A percentile compares a stretch with the other conserved stretches of the same genome.
These are phyloP conservation scores for Colletotrichum paranaense DNA, from an alignment of 2,329 filamentous ascomycete species.

Conservation along the genomic window DNA sequence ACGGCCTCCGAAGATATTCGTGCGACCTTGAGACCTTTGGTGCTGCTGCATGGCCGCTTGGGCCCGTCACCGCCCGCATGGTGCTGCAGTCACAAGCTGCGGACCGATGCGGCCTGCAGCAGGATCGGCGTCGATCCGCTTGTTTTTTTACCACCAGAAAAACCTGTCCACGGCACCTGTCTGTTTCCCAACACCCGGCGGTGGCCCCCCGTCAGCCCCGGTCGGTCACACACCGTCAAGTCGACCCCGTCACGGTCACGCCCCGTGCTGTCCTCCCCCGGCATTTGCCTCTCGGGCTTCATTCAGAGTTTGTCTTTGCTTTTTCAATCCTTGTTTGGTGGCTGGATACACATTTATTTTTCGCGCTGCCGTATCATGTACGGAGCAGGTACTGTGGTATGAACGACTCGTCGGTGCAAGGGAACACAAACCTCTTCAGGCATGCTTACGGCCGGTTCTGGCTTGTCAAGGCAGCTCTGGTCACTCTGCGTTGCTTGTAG, in stretches of 20 bases:
- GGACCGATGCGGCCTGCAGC: slow-evolving; percentile 37
- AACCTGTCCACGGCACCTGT: slow-evolving; percentile 28
- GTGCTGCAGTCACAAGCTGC: slow-evolving; percentile 35
- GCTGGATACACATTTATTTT: neutral
- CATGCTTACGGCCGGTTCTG: neutral
- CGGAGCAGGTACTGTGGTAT: neutral
- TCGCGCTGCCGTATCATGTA: neutral
- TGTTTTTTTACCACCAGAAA: slow-evolving; percentile 22
- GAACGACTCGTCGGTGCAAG: no score
- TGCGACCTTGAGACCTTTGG: slow-evolving; percentile 17
- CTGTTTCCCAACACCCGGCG: slow-evolving; percentile 5
- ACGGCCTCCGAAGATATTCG: slow-evolving; percentile 4
- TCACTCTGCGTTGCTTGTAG: neutral
- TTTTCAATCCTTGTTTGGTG: neutral
- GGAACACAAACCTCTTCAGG: neutral
- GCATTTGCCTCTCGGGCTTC: slow-evolving; percentile 8
- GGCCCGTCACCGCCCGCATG: slow-evolving; percentile 36
- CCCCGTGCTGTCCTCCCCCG: slow-evolving; percentile 7
- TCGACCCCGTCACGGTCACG: neutral
- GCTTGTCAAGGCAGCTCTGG: neutral
- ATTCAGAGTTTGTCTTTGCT: slow-evolving; percentile 1
- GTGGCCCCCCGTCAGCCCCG: slow-evolving; percentile 18
- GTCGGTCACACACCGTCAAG: slow-evolving; percentile 17
- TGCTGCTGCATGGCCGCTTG: slow-evolving; percentile 19
- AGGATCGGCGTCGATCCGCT: slow-evolving; percentile 37